A percentile compares a stretch with the other conserved stretches of the same genome.
These are phyloP conservation scores for Mycena citricolor DNA, from an alignment of 1,284 basidiomycete genomes.

Conservation along the genomic window DNA sequence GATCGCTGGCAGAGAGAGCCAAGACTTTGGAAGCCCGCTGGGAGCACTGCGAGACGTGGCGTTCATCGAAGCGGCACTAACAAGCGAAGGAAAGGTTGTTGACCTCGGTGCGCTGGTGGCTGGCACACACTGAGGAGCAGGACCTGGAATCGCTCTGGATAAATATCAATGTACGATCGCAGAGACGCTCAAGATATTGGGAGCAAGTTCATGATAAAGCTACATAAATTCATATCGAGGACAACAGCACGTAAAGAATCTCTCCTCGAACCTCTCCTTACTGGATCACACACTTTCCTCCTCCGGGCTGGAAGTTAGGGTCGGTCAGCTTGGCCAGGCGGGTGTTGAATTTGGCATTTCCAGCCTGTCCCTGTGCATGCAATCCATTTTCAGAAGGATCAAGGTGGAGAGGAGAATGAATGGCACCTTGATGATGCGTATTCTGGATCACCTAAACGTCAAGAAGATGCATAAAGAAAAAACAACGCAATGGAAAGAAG, in stretches of 20 bases:
- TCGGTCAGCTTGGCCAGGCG: conserved; percentile 8
- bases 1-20: conserved; percentile 43
- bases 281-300: conserved; percentile 5
- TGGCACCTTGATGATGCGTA: conserved; percentile 3
- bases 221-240: too few relatives aligned
- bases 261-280: not conserved
- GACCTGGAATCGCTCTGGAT: too few relatives aligned
- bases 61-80: conserved; percentile 75
- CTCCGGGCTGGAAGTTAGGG: conserved; percentile 5
- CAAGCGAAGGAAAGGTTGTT: conserved; percentile 61
- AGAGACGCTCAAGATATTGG: too few relatives aligned
- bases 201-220: too few relatives aligned
- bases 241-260: too few relatives aligned
- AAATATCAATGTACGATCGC: too few relatives aligned
- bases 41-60: conserved; percentile 72
- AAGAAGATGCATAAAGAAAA: not conserved
- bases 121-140: too few relatives aligned
- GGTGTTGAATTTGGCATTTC: conserved; percentile 13
- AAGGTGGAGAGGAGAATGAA: conserved; percentile 2
- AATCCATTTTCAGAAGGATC: conserved; percentile 2
- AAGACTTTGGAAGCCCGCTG: conserved; percentile 52
- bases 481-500: not conserved
- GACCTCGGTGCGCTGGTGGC: conserved; percentile 48
- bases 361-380: conserved; percentile 11
- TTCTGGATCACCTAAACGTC: not conserved